phyloP scores from a whole-genome alignment of 805 yeast species.

The Yueomyces sinensis region DNA sequence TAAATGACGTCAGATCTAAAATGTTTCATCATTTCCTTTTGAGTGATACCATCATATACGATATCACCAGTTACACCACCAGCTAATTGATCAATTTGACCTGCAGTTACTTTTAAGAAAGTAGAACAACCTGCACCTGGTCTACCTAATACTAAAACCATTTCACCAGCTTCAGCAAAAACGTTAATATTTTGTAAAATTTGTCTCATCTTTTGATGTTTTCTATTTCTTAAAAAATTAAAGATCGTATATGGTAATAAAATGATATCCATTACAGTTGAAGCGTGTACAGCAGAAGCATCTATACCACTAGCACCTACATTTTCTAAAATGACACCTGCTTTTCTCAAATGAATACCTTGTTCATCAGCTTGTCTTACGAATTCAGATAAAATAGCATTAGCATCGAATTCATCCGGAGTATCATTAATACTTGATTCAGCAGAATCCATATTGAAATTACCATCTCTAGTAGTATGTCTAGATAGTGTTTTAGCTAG shows the following conservation, averaged over 20 bases:
- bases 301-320: constrained; percentile 25
- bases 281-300: constrained; percentile 20
- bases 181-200: constrained; percentile 28
- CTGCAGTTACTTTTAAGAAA: constrained; percentile 45
- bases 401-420: constrained; percentile 4
- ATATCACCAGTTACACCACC: constrained; percentile 35
- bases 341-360: constrained; percentile 27
- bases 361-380: constrained; percentile 27
- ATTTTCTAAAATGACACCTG: constrained; percentile 28
- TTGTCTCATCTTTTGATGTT: constrained; percentile 19
- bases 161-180: constrained; percentile 44
- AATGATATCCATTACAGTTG: constrained; percentile 24
- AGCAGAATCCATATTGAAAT: not conserved
- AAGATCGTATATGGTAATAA: constrained; percentile 10
- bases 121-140: constrained; percentile 71
- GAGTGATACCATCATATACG: constrained; percentile 37
- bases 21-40: constrained; percentile 15
- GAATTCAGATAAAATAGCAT: constrained; percentile 18
- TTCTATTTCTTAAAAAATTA: constrained; percentile 9
- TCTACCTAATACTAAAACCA: constrained; percentile 49
- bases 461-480: constrained; percentile 13
- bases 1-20: constrained; percentile 51
- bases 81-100: constrained; percentile 28
- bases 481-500: constrained; percentile 16
- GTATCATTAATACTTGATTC: constrained; percentile 2